Evolutionary conservation across 2,329 filamentous ascomycete species (phyloP).

Genomic region (Beauveria sp.): DNA sequence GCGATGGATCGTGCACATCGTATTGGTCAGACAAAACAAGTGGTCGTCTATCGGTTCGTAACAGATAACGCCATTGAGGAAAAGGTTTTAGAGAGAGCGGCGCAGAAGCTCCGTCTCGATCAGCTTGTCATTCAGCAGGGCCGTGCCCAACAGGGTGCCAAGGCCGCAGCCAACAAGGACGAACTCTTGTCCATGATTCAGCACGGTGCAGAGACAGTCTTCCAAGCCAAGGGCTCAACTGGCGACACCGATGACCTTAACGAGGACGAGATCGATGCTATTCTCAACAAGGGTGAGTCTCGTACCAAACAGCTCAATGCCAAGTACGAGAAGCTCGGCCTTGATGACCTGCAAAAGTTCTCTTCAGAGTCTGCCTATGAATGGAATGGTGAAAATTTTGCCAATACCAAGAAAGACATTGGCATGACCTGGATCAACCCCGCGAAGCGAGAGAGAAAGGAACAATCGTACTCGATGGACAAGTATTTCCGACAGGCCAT

Average conservation of each 20-base stretch:
- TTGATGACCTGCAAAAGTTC: conserved; percentile 96
- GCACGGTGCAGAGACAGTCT: conserved; percentile 93
- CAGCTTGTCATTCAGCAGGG: conserved; percentile 98
- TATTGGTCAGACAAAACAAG: conserved; percentile 97
- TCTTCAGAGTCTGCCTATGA: conserved; percentile 96
- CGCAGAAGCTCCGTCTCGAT: conserved; percentile 91
- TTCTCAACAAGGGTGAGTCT: conserved; percentile 78
- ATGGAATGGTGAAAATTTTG: conserved; percentile 97
- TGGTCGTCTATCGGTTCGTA: conserved; percentile 91
- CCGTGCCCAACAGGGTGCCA: conserved; percentile 80
- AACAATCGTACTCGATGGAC: conserved; percentile 96
- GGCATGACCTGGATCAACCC: conserved; percentile 97
- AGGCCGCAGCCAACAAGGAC: conserved; percentile 90
- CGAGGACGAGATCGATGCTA: conserved; percentile 85
- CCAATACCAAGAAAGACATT: conserved; percentile 84
- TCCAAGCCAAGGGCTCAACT: conserved; percentile 64
- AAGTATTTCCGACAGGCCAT: conserved; percentile 95
- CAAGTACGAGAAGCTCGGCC: conserved; percentile 92
- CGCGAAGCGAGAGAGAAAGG: conserved; percentile 94
- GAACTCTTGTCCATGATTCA: conserved; percentile 98
- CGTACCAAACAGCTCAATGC: conserved; percentile 85
- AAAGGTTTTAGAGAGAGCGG: conserved; percentile 92
- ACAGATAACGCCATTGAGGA: conserved; percentile 98
- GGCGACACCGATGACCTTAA: conserved; percentile 57
- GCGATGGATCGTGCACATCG: conserved; percentile 98